A percentile compares a stretch with the other conserved stretches of the same genome.
phyloP scores from a whole-genome alignment of 352 stramenopile genomes.

The Phytopythium helicoides region DNA sequence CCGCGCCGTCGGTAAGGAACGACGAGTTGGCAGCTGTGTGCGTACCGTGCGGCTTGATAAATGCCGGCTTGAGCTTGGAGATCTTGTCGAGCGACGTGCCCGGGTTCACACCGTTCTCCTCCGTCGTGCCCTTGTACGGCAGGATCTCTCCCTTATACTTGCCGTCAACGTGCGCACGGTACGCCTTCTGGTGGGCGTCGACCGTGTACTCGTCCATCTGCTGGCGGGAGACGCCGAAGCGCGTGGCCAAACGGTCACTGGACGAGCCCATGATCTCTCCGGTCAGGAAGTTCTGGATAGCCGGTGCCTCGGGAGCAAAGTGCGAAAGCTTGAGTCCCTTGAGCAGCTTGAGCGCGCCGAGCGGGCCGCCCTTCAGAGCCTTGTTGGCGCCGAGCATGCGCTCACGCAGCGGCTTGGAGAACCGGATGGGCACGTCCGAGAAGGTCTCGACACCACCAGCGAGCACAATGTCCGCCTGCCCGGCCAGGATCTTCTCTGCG shows the following conservation, averaged over 20 bases:
- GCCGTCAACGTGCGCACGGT: slow-evolving; percentile 93
- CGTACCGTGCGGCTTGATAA: slow-evolving; percentile 97
- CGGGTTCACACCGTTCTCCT: slow-evolving; percentile 97
- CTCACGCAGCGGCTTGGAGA: slow-evolving; percentile 87
- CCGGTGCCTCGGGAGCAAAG: slow-evolving; percentile 92
- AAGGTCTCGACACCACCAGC: slow-evolving; percentile 97
- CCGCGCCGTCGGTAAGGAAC: slow-evolving; percentile 97
- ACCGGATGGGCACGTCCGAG: slow-evolving; percentile 97
- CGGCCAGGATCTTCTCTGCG: slow-evolving; percentile 95
- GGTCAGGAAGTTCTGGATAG: slow-evolving; percentile 99
- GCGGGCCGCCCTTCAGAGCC: slow-evolving; percentile 93
- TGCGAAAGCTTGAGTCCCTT: slow-evolving; percentile 93
- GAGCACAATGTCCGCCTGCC: slow-evolving; percentile 95
- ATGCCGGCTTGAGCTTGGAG: slow-evolving; percentile 95
- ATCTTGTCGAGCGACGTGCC: slow-evolving; percentile 95
- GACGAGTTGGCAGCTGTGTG: slow-evolving; percentile 98
- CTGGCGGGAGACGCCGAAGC: slow-evolving; percentile 94
- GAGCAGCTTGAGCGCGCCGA: slow-evolving; percentile 89
- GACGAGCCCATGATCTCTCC: slow-evolving; percentile 98
- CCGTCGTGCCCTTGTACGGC: slow-evolving; percentile 93
- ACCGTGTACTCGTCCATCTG: slow-evolving; percentile 98
- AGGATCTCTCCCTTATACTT: slow-evolving; percentile 93
- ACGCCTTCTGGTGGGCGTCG: slow-evolving; percentile 91
- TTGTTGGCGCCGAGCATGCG: slow-evolving; percentile 87
- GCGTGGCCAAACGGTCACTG: slow-evolving; percentile 91